A percentile compares a stretch with the other conserved stretches of the same genome.
Conservation (phyloP, 768 basidiomycete genomes). For the Guyanaporus albipodus region DNA sequence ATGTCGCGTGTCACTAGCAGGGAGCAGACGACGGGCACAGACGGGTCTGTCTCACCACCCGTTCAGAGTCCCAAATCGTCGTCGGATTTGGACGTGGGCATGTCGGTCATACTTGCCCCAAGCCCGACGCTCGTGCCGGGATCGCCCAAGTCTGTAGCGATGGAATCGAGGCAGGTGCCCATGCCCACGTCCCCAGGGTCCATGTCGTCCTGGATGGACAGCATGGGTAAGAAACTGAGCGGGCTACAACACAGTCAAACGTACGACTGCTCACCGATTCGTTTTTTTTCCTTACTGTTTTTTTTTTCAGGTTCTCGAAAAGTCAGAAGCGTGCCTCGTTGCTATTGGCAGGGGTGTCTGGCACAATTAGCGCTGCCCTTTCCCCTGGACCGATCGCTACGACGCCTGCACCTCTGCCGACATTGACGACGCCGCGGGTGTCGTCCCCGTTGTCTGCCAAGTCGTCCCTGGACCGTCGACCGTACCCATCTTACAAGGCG, state of each 20-base stretch:
- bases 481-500: constrained; percentile 14
- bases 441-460: too few species aligned
- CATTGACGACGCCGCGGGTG: neutral
- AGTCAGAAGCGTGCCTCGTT: constrained; percentile 65
- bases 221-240: constrained; percentile 56
- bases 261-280: constrained; percentile 34
- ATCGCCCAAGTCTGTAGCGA: neutral
- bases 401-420: constrained; percentile 14
- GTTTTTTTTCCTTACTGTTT: neutral
- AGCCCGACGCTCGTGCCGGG: constrained; percentile 10
- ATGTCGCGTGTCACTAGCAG: neutral
- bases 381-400: constrained; percentile 36
- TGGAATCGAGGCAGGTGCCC: constrained; percentile 6
- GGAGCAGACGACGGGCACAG: neutral
- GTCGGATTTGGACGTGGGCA: constrained; percentile 8
- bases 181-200: constrained; percentile 28
- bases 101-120: constrained; percentile 8
- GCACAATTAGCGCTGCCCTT: constrained; percentile 48
- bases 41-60: neutral
- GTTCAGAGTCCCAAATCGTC: neutral
- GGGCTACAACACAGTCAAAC: constrained; percentile 51
- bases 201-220: constrained; percentile 50
- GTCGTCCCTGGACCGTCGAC: neutral
- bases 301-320: constrained; percentile 52
- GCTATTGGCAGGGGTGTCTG: constrained; percentile 62